phyloP scores from a whole-genome alignment of 2,329 filamentous ascomycete species.

The Clarireedia paspali region DNA sequence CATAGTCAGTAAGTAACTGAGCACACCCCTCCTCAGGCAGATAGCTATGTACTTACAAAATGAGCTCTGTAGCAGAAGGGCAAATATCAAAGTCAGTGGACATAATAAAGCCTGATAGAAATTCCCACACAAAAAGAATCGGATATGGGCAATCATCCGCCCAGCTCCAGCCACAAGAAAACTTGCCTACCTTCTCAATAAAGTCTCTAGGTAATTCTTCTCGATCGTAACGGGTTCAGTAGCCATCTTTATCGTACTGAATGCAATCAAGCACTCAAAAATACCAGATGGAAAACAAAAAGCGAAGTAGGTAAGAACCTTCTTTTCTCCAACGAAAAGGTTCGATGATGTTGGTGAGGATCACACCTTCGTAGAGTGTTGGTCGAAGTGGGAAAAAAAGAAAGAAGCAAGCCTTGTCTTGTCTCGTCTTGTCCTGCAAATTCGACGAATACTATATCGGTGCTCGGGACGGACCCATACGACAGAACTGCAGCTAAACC shows the following conservation, averaged over 20 bases:
- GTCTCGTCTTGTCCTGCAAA: no score
- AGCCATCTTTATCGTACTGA: slow-evolving; percentile 14
- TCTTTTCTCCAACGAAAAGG: not conserved
- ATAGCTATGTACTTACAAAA: slow-evolving; percentile 33
- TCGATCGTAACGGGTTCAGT: slow-evolving; percentile 46
- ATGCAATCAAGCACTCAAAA: not conserved
- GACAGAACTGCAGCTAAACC: not conserved
- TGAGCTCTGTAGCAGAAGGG: slow-evolving; percentile 33
- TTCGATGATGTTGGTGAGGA: no score
- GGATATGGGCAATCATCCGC: no score
- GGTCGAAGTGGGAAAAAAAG: no score
- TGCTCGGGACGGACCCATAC: no score
- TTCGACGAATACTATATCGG: no score
- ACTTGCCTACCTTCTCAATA: slow-evolving; percentile 49
- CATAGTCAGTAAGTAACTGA: slow-evolving; percentile 3
- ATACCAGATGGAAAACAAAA: not conserved
- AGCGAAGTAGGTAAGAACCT: not conserved
- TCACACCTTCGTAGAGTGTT: no score
- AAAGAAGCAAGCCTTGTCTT: not conserved
- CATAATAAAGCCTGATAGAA: no score
- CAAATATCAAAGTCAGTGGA: not conserved
- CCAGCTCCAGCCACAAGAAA: not conserved
- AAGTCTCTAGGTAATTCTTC: slow-evolving; percentile 52
- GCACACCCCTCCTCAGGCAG: not conserved
- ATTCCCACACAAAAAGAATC: no score